These are phyloP conservation scores for Cladophialophora yegresii DNA, from an alignment of 2,329 filamentous ascomycete genomes.

Conservation along the genomic window DNA sequence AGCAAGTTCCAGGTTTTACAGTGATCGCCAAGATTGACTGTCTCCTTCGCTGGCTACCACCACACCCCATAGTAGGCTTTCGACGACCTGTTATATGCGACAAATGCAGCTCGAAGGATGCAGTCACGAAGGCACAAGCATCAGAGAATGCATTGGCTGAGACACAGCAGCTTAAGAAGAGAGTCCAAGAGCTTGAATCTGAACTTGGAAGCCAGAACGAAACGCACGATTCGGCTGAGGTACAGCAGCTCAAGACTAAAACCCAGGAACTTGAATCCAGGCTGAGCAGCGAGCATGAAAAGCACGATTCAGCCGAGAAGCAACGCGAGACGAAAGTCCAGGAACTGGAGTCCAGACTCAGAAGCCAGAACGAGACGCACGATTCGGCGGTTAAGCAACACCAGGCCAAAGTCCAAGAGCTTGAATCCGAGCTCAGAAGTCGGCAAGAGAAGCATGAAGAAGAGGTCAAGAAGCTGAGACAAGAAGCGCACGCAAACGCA, in stretches of 20 bases:
- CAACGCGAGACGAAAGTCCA: neutral
- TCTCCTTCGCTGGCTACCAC: neutral
- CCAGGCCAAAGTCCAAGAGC: neutral
- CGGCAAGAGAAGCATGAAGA: neutral
- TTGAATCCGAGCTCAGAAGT: neutral
- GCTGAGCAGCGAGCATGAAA: too few species aligned
- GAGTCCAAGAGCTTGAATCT: neutral
- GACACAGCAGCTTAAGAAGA: neutral
- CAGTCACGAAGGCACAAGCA: neutral
- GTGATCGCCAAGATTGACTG: neutral
- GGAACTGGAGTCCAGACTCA: neutral
- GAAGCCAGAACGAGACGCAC: neutral
- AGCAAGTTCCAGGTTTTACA: neutral
- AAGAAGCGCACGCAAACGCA: neutral
- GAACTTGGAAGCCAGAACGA: neutral
- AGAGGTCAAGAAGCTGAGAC: neutral
- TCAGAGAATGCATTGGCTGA: neutral
- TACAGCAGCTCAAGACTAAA: neutral
- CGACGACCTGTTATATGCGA: neutral
- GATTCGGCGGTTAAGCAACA: neutral
- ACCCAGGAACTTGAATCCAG: too few species aligned
- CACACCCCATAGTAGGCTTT: neutral
- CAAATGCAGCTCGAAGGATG: neutral
- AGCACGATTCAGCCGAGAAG: too few species aligned
- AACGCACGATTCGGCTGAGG: neutral